Percentiles rank a stretch among this genome's conserved stretches.
Conservation (phyloP, 176 grass and related monocot species). For the Themeda triandra region DNA sequence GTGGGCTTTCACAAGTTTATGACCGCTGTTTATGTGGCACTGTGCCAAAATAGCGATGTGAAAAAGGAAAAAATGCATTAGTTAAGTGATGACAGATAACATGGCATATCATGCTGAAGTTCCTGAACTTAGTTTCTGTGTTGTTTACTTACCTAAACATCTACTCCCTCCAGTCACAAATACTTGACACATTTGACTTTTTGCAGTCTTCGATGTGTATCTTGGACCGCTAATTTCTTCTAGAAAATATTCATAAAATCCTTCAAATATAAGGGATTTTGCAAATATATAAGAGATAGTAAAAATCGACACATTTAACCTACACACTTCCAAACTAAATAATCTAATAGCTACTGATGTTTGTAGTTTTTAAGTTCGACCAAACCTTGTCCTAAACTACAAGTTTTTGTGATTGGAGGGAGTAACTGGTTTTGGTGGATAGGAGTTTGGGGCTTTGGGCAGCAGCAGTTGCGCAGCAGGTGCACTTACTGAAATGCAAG, state of each 20-base stretch:
- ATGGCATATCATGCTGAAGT: not conserved
- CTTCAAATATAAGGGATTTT: not conserved
- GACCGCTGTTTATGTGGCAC: not conserved
- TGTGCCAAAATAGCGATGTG: not conserved
- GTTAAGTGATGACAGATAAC: not conserved
- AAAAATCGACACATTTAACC: not conserved
- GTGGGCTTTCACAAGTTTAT: not conserved
- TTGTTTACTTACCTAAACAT: not conserved
- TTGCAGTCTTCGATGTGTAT: not conserved
- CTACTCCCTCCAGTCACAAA: not conserved
- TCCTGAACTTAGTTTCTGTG: conserved; percentile 1
- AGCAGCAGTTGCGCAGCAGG: not conserved
- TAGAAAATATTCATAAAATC: not conserved
- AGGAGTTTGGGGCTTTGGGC: not conserved
- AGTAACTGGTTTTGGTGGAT: not conserved
- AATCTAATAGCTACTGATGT: not conserved
- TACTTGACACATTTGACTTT: not conserved
- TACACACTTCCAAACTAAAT: not conserved
- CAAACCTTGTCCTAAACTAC: not conserved
- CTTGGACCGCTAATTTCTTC: not conserved
- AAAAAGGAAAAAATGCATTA: not conserved
- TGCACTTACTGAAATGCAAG: not conserved
- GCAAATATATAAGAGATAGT: not conserved
- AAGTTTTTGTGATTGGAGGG: not conserved
- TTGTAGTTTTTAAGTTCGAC: not conserved